A percentile compares a stretch with the other conserved stretches of the same genome.
Evolutionary conservation across 192 early-diverging fungal species (phyloP).

Genomic region (Spizellomyces sp.): DNA sequence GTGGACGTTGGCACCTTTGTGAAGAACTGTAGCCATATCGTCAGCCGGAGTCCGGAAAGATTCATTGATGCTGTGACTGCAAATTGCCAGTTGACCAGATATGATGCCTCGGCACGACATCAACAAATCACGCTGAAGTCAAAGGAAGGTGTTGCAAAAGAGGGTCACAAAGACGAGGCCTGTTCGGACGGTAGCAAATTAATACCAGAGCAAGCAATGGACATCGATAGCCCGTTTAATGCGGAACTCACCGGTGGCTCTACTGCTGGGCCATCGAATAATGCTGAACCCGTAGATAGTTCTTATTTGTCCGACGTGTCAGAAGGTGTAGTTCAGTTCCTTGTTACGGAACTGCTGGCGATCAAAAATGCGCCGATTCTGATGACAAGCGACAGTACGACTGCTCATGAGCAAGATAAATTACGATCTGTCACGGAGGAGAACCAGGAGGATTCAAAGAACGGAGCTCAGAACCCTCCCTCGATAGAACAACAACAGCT

Average conservation of each 20-base stretch:
- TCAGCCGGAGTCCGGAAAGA: constrained; percentile 66
- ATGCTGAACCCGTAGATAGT: not conserved
- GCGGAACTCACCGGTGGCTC: not conserved
- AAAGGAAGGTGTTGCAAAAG: not conserved
- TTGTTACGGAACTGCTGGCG: constrained; percentile 56
- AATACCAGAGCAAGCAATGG: constrained; percentile 37
- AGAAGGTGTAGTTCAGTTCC: constrained; percentile 56
- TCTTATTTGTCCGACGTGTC: constrained; percentile 46
- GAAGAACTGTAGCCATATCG: constrained; percentile 64
- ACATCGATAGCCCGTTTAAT: not conserved
- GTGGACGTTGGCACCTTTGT: constrained; percentile 72
- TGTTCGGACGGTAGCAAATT: not conserved
- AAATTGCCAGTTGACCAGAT: constrained; percentile 66
- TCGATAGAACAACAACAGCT: constrained; percentile 14
- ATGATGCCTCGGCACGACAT: constrained; percentile 62
- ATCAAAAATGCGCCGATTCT: constrained; percentile 4
- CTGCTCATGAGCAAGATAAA: not conserved
- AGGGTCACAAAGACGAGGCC: not conserved
- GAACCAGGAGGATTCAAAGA: not conserved
- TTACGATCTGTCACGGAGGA: not conserved
- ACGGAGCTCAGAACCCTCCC: not conserved
- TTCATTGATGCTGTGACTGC: constrained; percentile 68
- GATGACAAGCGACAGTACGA: not conserved
- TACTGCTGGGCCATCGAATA: not conserved
- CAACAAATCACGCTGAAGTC: constrained; percentile 60